Conservation (phyloP, 805 yeast species). For the Torulaspora quercuum region DNA sequence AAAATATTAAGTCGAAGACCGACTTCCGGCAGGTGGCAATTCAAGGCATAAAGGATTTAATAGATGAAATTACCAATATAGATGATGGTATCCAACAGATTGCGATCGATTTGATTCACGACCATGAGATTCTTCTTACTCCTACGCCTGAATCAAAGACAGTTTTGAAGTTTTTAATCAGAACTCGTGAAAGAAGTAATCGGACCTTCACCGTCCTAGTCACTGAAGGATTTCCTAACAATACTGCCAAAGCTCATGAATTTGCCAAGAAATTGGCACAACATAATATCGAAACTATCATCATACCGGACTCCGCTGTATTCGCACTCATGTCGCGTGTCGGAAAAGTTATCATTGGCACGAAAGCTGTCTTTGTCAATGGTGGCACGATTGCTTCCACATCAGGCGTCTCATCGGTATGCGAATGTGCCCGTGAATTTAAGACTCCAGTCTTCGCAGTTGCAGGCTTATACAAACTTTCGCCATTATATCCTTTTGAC, state of each 20-base stretch:
- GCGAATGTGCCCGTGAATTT: constrained; percentile 93
- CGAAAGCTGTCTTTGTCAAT: constrained; percentile 89
- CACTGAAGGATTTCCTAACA: constrained; percentile 90
- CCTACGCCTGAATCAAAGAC: constrained; percentile 95
- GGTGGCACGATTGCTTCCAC: constrained; percentile 90
- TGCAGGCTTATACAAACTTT: constrained; percentile 87
- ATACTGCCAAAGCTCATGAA: constrained; percentile 66
- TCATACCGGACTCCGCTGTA: constrained; percentile 89
- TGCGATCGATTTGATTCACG: constrained; percentile 92
- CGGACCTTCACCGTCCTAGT: constrained; percentile 89
- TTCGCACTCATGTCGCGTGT: constrained; percentile 97
- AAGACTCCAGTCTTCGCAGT: constrained; percentile 95
- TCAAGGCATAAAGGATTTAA: constrained; percentile 86
- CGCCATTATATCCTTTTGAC: constrained; percentile 90
- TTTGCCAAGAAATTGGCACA: constrained; percentile 78
- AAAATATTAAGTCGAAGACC: constrained; percentile 32
- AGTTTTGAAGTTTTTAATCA: constrained; percentile 77
- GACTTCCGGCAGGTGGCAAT: constrained; percentile 83
- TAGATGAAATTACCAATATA: constrained; percentile 85
- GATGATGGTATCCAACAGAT: constrained; percentile 89
- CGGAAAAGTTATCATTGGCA: constrained; percentile 91
- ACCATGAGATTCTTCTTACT: constrained; percentile 73
- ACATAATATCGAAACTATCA: constrained; percentile 82
- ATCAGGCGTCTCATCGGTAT: constrained; percentile 87
- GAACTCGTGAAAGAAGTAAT: constrained; percentile 70